A percentile compares a stretch with the other conserved stretches of the same genome.
These are phyloP conservation scores for Trichoderma semiorbis DNA, from an alignment of 2,329 filamentous ascomycete species.

Conservation along the genomic window DNA sequence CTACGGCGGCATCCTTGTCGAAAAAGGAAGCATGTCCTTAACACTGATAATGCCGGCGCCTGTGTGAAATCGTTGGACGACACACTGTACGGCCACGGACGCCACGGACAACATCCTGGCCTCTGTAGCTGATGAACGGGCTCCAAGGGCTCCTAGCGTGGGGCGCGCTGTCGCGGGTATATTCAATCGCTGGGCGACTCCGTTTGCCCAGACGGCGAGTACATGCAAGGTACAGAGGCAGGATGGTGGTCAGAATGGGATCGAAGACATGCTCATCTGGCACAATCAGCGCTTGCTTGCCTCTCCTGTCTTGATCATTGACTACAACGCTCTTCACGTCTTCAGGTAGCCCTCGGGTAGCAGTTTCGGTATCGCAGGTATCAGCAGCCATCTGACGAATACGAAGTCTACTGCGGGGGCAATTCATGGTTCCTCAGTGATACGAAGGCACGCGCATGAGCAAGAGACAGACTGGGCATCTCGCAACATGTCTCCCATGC, in stretches of 20 bases:
- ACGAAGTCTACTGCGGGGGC: conserved; percentile 20
- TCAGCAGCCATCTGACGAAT: conserved; percentile 15
- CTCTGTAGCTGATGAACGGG: conserved; percentile 9
- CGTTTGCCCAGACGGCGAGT: not conserved
- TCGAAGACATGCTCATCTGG: not conserved
- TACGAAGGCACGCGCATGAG: conserved; percentile 16
- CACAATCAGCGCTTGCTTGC: not conserved
- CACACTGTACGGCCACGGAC: conserved; percentile 8
- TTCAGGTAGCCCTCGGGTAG: conserved; percentile 1
- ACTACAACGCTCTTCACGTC: not conserved
- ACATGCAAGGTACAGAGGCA: conserved; percentile 7
- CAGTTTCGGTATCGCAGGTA: conserved; percentile 8
- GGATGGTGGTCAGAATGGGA: conserved; percentile 12
- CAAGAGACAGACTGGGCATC: conserved; percentile 14
- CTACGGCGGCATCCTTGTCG: not conserved
- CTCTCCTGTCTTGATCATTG: not conserved
- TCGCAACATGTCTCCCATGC: conserved; percentile 11
- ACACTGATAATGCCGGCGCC: not conserved
- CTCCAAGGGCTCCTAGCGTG: conserved; percentile 1
- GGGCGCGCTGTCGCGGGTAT: conserved; percentile 12
- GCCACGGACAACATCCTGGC: not conserved
- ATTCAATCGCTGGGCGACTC: conserved; percentile 1
- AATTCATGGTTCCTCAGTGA: conserved; percentile 17
- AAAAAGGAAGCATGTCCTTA: conserved; percentile 5
- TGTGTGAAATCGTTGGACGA: not conserved